Base-by-base conservation (phyloP, 225 moss, liverwort and hornwort genomes). In the Bryoerythrophyllum caledonicum region DNA sequence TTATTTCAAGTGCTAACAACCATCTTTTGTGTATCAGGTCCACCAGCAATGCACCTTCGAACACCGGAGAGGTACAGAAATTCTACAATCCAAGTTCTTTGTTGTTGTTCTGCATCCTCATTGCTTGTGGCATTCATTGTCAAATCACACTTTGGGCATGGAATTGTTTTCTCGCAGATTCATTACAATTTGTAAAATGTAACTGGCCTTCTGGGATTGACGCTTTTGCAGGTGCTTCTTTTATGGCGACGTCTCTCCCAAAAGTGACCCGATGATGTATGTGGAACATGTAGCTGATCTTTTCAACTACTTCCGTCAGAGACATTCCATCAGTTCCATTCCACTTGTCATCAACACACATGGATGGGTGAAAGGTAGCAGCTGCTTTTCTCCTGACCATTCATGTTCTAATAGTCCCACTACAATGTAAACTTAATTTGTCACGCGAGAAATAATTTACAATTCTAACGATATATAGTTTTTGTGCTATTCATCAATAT, bases 361-460 rank as follows among this genome's bases (percentile, higher is more conserved):
- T 74, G 97, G 97, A 68, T 97, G 97, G 97, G 86, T 96, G 67
- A 97, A 97, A 91, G 97, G 97, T 97, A 77, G 52, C 20, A 58
- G 48, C 10, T 71, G 59, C 68, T 72, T 19, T 64, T 34, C 7
- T 67, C 32, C 32, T 23, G 48, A 24, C 32, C 6, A 7, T 7
- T 34, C 19, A 12, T 48, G 57, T 24, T 37, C 23, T 25, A 4
- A 17, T 6, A 37, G 1, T 59, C 48, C 6, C 67, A 30, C 32
- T 49, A 23, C 16, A 32, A 49, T 63, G 52, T 49, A 41, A 41
- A 27, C 10, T 43, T 52, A 61, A 62, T 10, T 38, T 57, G 49
- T 68, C 15, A 63, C 5, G 30, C 34, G 46, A 40, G 15, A 54
- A 12, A 14, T 68, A 35, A 59, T 58, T 35, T 10, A 51, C 32